Base-by-base conservation (phyloP, 352 stramenopile species). In the Phytophthora meadii region DNA sequence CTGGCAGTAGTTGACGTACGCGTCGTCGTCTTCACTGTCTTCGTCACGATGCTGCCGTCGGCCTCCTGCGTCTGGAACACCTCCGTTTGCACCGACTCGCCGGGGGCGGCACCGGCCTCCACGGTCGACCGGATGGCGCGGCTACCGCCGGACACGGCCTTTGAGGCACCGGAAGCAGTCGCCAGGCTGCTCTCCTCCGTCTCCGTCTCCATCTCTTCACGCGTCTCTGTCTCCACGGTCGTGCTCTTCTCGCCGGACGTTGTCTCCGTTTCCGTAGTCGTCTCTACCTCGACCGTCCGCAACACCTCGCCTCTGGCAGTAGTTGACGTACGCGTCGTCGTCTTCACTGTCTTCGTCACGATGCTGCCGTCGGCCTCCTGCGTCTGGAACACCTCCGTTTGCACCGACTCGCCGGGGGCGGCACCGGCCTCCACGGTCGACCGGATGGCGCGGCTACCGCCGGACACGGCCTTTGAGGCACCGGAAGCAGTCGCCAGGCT, bases 321-420 rank as follows among this genome's bases (percentile, higher is more conserved):
- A 30, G 3, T 62, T 28, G 32, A 22, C 1, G 22, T 54, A 19
- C 54, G 17, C 30, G 17, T 39, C 27, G 54, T 54, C 11, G 54
- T 62, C 30, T 48, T 47, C 14, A 62, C 54, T 44, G 42, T 62
- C 54, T 62, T 62, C 5, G 44, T 53, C 42, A 54, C 54, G 22
- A 62, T 49, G 42, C 54, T 40, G 19, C 54, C 54, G 14, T 62
- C 54, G 24, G 42, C 30, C 22, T 54, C 44, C 44, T 51, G 14
- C 15, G 54, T 44, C 8, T 30, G 54, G 41, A 62, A 62, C 34
- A 62, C 42, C 44, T 62, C 44, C 32, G 54, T 62, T 32, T 53
- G 15, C 47, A 54, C 47, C 11, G 44, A 54, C 37, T 58, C 51
- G 14, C 37, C 51, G 6, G 41, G 54, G 11, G 32, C 34, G 19